phyloP scores from a whole-genome alignment of 495 filamentous ascomycete species.

The Penicillium coffeae region DNA sequence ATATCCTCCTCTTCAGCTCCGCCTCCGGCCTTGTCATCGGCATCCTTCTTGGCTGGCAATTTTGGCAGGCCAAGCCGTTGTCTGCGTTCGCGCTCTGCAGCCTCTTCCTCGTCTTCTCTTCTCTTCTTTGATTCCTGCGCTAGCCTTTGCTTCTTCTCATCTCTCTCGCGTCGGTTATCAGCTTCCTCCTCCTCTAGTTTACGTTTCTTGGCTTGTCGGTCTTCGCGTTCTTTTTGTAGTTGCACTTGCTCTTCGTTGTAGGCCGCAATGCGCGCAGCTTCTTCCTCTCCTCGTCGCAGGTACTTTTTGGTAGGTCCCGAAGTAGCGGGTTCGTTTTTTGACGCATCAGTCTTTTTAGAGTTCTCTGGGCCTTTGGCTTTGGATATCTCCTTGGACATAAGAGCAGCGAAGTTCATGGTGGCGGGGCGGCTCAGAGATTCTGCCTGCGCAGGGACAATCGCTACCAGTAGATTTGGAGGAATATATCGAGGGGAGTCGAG shows the following conservation, averaged over 20 bases:
- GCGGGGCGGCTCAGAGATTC: not conserved
- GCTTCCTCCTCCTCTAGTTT: conserved; percentile 87
- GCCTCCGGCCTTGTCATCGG: conserved; percentile 34
- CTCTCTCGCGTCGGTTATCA: conserved; percentile 59
- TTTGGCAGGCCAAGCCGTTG: conserved; percentile 68
- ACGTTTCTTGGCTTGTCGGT: conserved; percentile 68
- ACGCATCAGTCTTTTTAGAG: conserved; percentile 20
- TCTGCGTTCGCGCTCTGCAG: conserved; percentile 50
- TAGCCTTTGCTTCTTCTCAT: conserved; percentile 73
- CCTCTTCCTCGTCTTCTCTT: conserved; percentile 67
- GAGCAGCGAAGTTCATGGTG: conserved; percentile 87
- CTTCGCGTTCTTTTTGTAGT: conserved; percentile 63
- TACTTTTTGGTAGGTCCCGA: conserved; percentile 66
- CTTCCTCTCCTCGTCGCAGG: conserved; percentile 78
- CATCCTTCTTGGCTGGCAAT: conserved; percentile 44
- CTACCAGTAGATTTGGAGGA: not conserved
- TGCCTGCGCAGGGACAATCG: not conserved
- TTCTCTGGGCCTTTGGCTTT: conserved; percentile 57
- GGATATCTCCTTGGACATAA: conserved; percentile 87
- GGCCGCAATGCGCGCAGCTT: conserved; percentile 73
- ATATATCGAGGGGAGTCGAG: not conserved
- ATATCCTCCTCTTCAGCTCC: conserved; percentile 61
- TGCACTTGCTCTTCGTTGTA: conserved; percentile 77
- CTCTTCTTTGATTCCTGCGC: conserved; percentile 71
- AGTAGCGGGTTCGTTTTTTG: conserved; percentile 18